A percentile compares a stretch with the other conserved stretches of the same genome.
These are phyloP conservation scores for Kewa caespitosa DNA, from an alignment of 179 eudicot genomes.

Conservation along the genomic window DNA sequence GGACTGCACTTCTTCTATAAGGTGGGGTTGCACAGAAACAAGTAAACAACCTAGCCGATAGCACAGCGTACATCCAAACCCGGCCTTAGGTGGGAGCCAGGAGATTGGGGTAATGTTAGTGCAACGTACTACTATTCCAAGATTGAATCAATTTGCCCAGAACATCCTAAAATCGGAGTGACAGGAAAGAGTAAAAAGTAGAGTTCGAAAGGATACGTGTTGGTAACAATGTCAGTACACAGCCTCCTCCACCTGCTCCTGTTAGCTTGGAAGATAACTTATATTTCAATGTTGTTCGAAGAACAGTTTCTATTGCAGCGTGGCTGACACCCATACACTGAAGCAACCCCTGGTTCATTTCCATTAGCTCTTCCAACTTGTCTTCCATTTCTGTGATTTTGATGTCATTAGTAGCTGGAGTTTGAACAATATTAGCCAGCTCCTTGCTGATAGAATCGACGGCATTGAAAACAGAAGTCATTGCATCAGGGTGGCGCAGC, in stretches of 20 bases:
- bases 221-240: constrained; percentile 85
- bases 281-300: constrained; percentile 73
- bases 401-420: constrained; percentile 53
- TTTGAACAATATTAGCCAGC: constrained; percentile 62
- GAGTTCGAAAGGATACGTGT: constrained; percentile 65
- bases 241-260: constrained; percentile 99
- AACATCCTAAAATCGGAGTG: no score
- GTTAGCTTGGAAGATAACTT: constrained; percentile 81
- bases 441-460: constrained; percentile 91
- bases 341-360: constrained; percentile 94
- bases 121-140: no score
- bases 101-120: no score
- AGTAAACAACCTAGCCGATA: no score
- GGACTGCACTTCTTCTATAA: no score
- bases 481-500: constrained; percentile 64
- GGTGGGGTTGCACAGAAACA: no score
- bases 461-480: constrained; percentile 80
- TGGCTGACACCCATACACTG: constrained; percentile 99
- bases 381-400: constrained; percentile 66
- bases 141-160: no score
- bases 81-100: no score
- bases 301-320: constrained; percentile 82
- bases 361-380: constrained; percentile 78
- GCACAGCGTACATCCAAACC: no score
- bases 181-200: neutral